Conservation (phyloP, 2,329 filamentous ascomycete species). For the Colletotrichum tanaceti region DNA sequence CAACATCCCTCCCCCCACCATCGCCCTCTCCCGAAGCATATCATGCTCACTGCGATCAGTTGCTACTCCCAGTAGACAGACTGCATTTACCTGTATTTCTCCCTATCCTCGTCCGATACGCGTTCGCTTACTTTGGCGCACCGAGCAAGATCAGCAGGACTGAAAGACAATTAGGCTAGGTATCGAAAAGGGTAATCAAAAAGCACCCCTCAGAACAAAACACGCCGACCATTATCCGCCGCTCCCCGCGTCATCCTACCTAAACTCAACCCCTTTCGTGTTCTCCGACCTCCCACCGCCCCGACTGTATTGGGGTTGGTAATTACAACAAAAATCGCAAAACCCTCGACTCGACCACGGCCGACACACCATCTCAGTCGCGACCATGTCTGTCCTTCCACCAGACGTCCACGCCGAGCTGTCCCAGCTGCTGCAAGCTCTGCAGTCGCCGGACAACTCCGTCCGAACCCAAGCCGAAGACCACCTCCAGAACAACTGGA, state of each 20-base stretch:
- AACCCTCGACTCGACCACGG: constrained; percentile 16
- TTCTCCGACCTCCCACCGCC: constrained; percentile 29
- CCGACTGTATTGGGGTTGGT: constrained; percentile 39
- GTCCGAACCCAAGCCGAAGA: constrained; percentile 89
- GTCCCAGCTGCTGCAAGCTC: constrained; percentile 84
- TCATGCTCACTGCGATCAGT: constrained; percentile 20
- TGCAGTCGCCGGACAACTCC: constrained; percentile 90
- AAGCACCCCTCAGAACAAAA: constrained; percentile 40
- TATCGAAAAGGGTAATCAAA: constrained; percentile 26
- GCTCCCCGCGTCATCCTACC: constrained; percentile 33
- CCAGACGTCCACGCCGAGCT: constrained; percentile 87
- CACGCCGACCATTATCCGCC: constrained; percentile 34
- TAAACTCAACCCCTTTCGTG: constrained; percentile 18
- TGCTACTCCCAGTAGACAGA: constrained; percentile 24
- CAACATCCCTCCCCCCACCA: constrained; percentile 12
- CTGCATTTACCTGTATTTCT: constrained; percentile 25
- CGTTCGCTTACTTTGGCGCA: constrained; percentile 35
- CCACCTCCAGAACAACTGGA: constrained; percentile 91
- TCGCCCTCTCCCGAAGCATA: constrained; percentile 17
- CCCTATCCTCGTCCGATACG: constrained; percentile 21
- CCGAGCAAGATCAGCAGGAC: constrained; percentile 19
- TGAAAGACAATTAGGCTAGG: constrained; percentile 15
- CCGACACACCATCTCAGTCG: constrained; percentile 22
- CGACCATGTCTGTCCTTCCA: constrained; percentile 84
- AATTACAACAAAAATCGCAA: constrained; percentile 11